A percentile compares a stretch with the other conserved stretches of the same genome.
These are phyloP conservation scores for Beverwykella pulmonaria DNA, from an alignment of 495 filamentous ascomycete genomes.

Conservation along the genomic window DNA sequence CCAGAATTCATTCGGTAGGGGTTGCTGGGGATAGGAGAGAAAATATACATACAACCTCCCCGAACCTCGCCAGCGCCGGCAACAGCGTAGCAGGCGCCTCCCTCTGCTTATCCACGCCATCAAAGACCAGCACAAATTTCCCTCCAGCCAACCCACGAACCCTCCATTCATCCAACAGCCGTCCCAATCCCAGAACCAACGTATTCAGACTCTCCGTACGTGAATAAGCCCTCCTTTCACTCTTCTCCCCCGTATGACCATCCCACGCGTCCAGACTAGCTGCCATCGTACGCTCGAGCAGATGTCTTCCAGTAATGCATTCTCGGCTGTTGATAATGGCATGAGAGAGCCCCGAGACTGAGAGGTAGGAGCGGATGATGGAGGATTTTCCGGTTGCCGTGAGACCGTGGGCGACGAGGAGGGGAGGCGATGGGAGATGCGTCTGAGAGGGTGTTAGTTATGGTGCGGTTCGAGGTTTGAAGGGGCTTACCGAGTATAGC, in stretches of 20 bases:
- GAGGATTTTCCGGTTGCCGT: slow-evolving; percentile 88
- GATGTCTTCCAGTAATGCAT: slow-evolving; percentile 86
- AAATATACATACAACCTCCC: slow-evolving; percentile 65
- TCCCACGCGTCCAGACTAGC: slow-evolving; percentile 35
- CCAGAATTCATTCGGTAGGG: not conserved
- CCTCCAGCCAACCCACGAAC: too few relatives aligned
- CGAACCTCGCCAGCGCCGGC: slow-evolving; percentile 77
- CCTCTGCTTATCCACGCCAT: slow-evolving; percentile 86
- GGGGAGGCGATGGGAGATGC: slow-evolving; percentile 52
- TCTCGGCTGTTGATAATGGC: slow-evolving; percentile 78
- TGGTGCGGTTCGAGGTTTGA: not conserved
- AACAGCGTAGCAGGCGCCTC: slow-evolving; percentile 79
- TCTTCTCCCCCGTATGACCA: slow-evolving; percentile 46
- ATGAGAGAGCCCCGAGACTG: slow-evolving; percentile 57
- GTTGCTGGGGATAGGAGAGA: not conserved
- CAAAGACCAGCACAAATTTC: slow-evolving; percentile 81
- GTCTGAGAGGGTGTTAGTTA: slow-evolving; percentile 41
- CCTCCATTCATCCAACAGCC: slow-evolving; percentile 45
- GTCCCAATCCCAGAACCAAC: slow-evolving; percentile 69
- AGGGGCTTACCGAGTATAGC: slow-evolving; percentile 36
- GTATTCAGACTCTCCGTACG: slow-evolving; percentile 78
- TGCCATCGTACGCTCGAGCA: slow-evolving; percentile 69
- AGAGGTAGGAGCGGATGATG: slow-evolving; percentile 66
- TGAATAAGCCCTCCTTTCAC: slow-evolving; percentile 49
- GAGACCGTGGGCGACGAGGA: slow-evolving; percentile 80